Conservation (phyloP, 352 stramenopile species). For the Globisporangium orthogonon region DNA sequence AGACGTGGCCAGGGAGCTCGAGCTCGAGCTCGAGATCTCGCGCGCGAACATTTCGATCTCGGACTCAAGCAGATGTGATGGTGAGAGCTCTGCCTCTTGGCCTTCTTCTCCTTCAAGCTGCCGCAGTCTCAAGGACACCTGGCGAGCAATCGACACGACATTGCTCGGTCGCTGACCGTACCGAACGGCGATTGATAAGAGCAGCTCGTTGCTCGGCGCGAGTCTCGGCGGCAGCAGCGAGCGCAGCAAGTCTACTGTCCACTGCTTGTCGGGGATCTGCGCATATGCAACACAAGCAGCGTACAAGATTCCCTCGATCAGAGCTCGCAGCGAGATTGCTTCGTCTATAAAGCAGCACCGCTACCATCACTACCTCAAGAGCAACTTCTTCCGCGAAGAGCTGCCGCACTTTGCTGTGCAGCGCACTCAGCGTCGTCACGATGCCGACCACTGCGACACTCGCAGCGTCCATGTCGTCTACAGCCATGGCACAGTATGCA, state of each 20-base stretch:
- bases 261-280: conserved; percentile 55
- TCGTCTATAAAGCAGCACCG: not conserved
- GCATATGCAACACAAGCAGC: not conserved
- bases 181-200: conserved; percentile 56
- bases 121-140: conserved; percentile 16
- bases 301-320: not conserved
- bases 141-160: conserved; percentile 44
- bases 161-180: conserved; percentile 78
- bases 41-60: conserved; percentile 41
- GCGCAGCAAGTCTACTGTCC: conserved; percentile 37
- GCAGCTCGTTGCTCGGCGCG: conserved; percentile 1
- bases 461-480: conserved; percentile 22
- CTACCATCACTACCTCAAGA: conserved; percentile 32
- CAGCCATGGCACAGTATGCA: not conserved
- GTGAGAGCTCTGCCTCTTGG: no score
- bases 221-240: conserved; percentile 27
- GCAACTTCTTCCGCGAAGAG: conserved; percentile 73
- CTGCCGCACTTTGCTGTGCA: conserved; percentile 64
- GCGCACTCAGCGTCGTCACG: conserved; percentile 35
- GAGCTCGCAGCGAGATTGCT: not conserved
- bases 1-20: conserved; percentile 26
- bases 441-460: conserved; percentile 60
- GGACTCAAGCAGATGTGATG: conserved; percentile 18
- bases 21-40: conserved; percentile 28
- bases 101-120: not conserved